Percentiles rank a stretch among this genome's conserved stretches.
phyloP scores from a whole-genome alignment of 345 rosid species.

The Bruguiera gymnorhiza region DNA sequence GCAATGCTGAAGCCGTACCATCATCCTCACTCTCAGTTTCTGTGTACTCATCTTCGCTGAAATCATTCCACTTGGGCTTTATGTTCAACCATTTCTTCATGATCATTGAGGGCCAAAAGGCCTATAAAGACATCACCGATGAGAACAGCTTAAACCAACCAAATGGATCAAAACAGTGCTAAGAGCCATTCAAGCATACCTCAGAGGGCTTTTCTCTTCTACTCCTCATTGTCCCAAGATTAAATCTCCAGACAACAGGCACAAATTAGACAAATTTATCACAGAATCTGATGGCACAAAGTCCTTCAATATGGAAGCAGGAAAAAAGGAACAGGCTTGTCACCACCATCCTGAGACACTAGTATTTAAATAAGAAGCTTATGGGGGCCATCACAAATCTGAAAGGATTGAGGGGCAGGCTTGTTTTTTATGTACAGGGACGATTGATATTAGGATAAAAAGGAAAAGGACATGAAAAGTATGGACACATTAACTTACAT shows the following conservation, averaged over 20 bases:
- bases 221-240: slow-evolving; percentile 45
- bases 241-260: slow-evolving; percentile 14
- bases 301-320: slow-evolving; percentile 22
- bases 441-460: slow-evolving; percentile 39
- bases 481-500: slow-evolving; percentile 43
- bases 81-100: slow-evolving; percentile 98
- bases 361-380: slow-evolving; percentile 35
- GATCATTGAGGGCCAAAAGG: slow-evolving; percentile 89
- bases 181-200: slow-evolving; percentile 35
- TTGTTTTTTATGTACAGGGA: slow-evolving; percentile 31
- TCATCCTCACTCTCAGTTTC: slow-evolving; percentile 95
- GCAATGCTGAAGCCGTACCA: slow-evolving; percentile 36
- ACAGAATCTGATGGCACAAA: slow-evolving; percentile 5
- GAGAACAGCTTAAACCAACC: not conserved
- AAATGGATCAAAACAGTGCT: slow-evolving; percentile 5
- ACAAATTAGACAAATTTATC: not conserved
- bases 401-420: slow-evolving; percentile 20
- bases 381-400: slow-evolving; percentile 14
- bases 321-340: slow-evolving; percentile 3
- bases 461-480: slow-evolving; percentile 44
- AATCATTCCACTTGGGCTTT: slow-evolving; percentile 71
- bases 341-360: slow-evolving; percentile 29
- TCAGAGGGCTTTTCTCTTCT: slow-evolving; percentile 65
- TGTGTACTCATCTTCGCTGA: slow-evolving; percentile 95
- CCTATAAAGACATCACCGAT: slow-evolving; percentile 36